Evolutionary conservation across 176 grass and related monocot species (phyloP).

Genomic region (Eragrostis curvula): DNA sequence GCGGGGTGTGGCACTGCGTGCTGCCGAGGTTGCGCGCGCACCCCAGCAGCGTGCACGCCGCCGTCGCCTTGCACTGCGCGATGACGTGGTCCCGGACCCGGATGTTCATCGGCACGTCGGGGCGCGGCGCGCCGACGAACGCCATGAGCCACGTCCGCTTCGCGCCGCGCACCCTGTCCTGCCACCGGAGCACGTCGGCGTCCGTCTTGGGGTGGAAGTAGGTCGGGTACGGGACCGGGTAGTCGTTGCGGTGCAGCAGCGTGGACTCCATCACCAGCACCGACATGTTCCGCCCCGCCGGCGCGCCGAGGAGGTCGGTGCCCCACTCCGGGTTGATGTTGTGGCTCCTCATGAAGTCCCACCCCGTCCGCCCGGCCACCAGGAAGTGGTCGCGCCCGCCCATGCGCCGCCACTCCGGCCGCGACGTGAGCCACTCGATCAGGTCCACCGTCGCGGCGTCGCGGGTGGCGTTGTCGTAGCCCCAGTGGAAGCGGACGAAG

Average conservation of each 20-base stretch:
- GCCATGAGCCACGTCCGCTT: conserved; percentile 56
- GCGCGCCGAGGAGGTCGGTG: conserved; percentile 53
- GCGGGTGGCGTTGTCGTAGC: conserved; percentile 42
- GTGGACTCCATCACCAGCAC: conserved; percentile 66
- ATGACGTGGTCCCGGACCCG: conserved; percentile 61
- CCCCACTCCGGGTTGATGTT: conserved; percentile 57
- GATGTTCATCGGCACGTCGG: conserved; percentile 45
- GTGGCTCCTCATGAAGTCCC: conserved; percentile 59
- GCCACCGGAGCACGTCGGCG: conserved; percentile 63
- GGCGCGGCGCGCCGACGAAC: conserved; percentile 70
- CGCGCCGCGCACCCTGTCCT: conserved; percentile 42
- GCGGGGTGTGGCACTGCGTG: conserved; percentile 50
- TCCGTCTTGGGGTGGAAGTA: conserved; percentile 75
- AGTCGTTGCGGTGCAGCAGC: conserved; percentile 38
- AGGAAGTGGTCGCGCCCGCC: conserved; percentile 65
- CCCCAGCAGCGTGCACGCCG: conserved; percentile 43
- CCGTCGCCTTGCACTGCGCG: conserved; percentile 49
- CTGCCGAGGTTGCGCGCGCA: conserved; percentile 48
- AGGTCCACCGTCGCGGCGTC: conserved; percentile 51
- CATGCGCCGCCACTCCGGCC: conserved; percentile 43
- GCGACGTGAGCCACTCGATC: conserved; percentile 36
- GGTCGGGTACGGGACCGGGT: conserved; percentile 72
- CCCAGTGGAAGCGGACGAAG: conserved; percentile 72
- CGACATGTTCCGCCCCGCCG: conserved; percentile 56
- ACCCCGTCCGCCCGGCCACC: conserved; percentile 62